Evolutionary conservation across 2,329 filamentous ascomycete genomes (phyloP).

Genomic region (Neophaeococcomyces aloes): DNA sequence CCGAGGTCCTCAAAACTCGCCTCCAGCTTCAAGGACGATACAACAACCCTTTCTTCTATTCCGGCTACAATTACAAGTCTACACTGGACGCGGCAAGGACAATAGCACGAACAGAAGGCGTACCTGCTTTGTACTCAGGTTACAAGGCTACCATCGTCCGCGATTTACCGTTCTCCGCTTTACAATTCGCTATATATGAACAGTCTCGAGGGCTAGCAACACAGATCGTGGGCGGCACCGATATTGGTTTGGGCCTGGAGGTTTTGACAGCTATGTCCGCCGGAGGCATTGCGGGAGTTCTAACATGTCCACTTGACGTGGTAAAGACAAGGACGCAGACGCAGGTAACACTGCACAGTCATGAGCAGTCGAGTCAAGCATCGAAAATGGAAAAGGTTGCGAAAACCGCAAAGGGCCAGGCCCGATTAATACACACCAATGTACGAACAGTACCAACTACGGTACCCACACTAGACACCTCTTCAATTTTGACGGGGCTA

Average conservation of each 20-base stretch:
- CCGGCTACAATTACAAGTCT: conserved; percentile 89
- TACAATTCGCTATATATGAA: conserved; percentile 98
- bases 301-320: conserved; percentile 93
- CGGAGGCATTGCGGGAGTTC: conserved; percentile 81
- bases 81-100: conserved; percentile 76
- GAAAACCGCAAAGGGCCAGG: conserved; percentile 17
- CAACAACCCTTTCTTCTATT: conserved; percentile 88
- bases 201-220: conserved; percentile 78
- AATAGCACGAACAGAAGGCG: conserved; percentile 72
- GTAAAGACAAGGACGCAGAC: conserved; percentile 96
- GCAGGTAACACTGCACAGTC: conserved; percentile 55
- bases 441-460: conserved; percentile 58
- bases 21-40: conserved; percentile 87
- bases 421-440: conserved; percentile 21
- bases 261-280: conserved; percentile 81
- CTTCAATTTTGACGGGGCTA: conserved; percentile 74
- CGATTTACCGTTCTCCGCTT: conserved; percentile 86
- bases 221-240: conserved; percentile 63
- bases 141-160: conserved; percentile 93
- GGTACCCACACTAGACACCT: conserved; percentile 72
- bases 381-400: conserved; percentile 17
- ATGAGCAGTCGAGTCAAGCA: conserved; percentile 22
- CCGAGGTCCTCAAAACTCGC: conserved; percentile 95
- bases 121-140: conserved; percentile 83
- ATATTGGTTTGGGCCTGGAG: conserved; percentile 78